Evolutionary conservation across 179 eudicot species (phyloP).

Genomic region (Carnegiea gigantea): DNA sequence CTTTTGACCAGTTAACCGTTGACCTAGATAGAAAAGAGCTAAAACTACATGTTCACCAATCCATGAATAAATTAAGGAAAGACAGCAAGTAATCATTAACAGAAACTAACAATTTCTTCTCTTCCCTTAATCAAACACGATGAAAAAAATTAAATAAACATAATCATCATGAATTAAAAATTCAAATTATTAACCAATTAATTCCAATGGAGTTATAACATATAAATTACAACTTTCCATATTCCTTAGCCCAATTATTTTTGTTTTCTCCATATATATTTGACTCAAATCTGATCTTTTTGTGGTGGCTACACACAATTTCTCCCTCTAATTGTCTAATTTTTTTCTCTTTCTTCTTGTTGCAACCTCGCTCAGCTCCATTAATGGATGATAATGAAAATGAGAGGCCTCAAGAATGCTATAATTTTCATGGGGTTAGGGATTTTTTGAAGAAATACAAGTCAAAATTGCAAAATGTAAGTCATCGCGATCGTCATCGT

Average conservation of each 20-base stretch:
- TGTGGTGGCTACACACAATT: neutral
- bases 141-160: neutral
- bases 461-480: constrained; percentile 10
- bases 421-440: constrained; percentile 13
- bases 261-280: neutral
- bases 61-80: neutral
- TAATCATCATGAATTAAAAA: neutral
- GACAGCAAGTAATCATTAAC: neutral
- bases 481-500: constrained; percentile 2
- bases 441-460: constrained; percentile 22
- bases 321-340: neutral
- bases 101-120: neutral
- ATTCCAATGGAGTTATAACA: neutral
- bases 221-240: neutral
- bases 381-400: constrained; percentile 17
- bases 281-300: neutral
- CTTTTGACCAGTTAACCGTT: neutral
- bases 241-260: neutral
- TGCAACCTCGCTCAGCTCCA: neutral
- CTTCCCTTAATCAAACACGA: constrained; percentile 1
- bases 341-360: neutral
- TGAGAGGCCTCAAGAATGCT: constrained; percentile 16
- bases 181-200: neutral
- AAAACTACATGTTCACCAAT: neutral
- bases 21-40: neutral